Evolutionary conservation across 169 alveolate species (phyloP).

Genomic region (Sarcocystis neurona): DNA sequence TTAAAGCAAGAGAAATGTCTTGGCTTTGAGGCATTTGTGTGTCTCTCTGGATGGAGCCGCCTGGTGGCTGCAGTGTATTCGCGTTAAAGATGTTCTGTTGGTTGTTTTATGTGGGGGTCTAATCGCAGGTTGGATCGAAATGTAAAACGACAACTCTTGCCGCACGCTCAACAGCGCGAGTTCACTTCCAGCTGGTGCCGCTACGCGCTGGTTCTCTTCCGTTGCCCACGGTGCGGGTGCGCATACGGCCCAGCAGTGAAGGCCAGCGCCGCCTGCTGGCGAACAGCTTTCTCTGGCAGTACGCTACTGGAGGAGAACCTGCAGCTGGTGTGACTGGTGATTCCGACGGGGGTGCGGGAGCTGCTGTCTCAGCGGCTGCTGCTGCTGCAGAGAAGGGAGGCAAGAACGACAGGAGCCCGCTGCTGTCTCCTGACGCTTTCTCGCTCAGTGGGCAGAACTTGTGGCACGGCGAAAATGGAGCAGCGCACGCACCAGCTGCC

Average conservation of each 20-base stretch:
- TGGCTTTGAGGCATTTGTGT: no score
- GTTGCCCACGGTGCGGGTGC: constrained; percentile 45
- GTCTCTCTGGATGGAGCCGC: no score
- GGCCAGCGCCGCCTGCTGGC: no score
- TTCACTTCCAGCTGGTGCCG: constrained; percentile 45
- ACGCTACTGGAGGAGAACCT: no score
- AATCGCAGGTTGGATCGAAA: constrained; percentile 59
- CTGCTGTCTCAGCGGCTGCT: constrained; percentile 16
- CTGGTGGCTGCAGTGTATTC: no score
- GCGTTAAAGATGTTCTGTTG: no score
- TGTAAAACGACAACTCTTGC: constrained; percentile 8
- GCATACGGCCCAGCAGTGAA: not conserved
- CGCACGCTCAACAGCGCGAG: not conserved
- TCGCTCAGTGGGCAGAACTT: not conserved
- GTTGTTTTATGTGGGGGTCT: not conserved
- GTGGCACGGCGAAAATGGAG: constrained; percentile 9
- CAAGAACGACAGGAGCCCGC: not conserved
- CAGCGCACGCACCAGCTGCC: not conserved
- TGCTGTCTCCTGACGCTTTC: constrained; percentile 5
- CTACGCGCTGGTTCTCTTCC: constrained; percentile 45
- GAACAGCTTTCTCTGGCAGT: no score
- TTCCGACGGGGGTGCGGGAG: no score
- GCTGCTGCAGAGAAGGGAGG: constrained; percentile 1
- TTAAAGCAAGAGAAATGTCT: no score
- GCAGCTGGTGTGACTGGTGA: no score